phyloP scores from a whole-genome alignment of 1,139 yeast species.

The Yamadazyma atlantica region DNA sequence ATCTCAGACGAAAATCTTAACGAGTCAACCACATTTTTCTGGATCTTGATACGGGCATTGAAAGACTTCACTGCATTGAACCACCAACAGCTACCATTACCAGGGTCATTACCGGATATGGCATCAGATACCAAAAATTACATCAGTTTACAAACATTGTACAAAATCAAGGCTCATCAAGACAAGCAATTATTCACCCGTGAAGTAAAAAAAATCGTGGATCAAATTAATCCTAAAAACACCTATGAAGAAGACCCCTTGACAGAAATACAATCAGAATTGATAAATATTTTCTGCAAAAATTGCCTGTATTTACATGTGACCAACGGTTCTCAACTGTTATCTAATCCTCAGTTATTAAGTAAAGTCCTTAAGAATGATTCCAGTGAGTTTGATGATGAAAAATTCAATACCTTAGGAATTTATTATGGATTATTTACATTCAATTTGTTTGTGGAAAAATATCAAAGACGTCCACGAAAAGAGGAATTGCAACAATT shows the following conservation, averaged over 20 bases:
- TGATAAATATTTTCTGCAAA: constrained; percentile 57
- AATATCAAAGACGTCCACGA: constrained; percentile 18
- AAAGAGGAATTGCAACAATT: constrained; percentile 22
- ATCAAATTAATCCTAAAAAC: neutral
- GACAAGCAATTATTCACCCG: constrained; percentile 47
- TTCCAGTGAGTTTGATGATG: constrained; percentile 20
- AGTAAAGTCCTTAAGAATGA: constrained; percentile 17
- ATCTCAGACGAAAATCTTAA: constrained; percentile 17
- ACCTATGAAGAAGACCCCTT: constrained; percentile 8
- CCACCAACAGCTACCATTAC: constrained; percentile 57
- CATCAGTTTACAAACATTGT: constrained; percentile 56
- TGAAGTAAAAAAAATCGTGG: constrained; percentile 25
- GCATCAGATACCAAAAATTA: constrained; percentile 71
- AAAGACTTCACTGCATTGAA: constrained; percentile 43
- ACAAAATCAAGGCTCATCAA: constrained; percentile 51
- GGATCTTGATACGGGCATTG: constrained; percentile 63
- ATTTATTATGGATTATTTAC: constrained; percentile 40
- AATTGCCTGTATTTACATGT: constrained; percentile 45
- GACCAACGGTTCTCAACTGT: constrained; percentile 32
- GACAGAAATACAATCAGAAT: constrained; percentile 28
- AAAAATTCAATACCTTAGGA: constrained; percentile 22
- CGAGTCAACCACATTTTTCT: constrained; percentile 42
- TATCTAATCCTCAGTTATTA: constrained; percentile 17
- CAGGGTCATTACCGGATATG: constrained; percentile 88
- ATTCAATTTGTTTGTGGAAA: constrained; percentile 23